Percentiles rank a stretch among this genome's conserved stretches.
Conservation (phyloP, 2,329 filamentous ascomycete species). For the Monosporascus sp. region DNA sequence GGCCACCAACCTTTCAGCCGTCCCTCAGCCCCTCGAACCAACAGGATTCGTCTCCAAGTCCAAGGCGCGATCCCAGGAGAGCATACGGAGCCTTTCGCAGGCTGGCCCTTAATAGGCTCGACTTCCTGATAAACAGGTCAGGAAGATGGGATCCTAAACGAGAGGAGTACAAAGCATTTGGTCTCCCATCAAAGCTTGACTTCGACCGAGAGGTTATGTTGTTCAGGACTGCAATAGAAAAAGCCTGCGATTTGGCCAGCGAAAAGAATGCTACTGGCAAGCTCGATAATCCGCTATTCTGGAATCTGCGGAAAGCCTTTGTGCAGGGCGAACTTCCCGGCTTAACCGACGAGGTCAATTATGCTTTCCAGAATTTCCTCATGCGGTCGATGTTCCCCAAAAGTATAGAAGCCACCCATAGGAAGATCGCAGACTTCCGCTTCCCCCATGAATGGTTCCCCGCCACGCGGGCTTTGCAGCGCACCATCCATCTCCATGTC, state of each 20-base stretch:
- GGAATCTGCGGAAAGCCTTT: constrained; percentile 56
- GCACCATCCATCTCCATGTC: constrained; percentile 87
- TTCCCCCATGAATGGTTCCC: constrained; percentile 92
- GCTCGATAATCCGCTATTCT: constrained; percentile 50
- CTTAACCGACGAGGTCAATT: constrained; percentile 56
- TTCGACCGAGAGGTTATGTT: constrained; percentile 39
- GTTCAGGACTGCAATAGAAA: constrained; percentile 41
- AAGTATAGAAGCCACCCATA: constrained; percentile 54
- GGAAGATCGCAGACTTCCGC: constrained; percentile 72
- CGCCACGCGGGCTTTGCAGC: constrained; percentile 70
- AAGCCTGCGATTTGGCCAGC: constrained; percentile 40
- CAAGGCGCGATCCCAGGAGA: constrained; percentile 2
- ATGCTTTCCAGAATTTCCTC: constrained; percentile 64
- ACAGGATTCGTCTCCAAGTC: too few relatives aligned
- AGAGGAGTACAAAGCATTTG: constrained; percentile 28
- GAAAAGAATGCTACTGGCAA: constrained; percentile 31
- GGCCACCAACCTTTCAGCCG: too few relatives aligned
- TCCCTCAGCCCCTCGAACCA: too few relatives aligned
- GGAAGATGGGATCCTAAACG: constrained; percentile 19
- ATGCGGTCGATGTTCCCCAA: constrained; percentile 53
- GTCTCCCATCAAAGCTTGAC: constrained; percentile 33
- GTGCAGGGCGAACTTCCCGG: constrained; percentile 45
- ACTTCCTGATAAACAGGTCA: constrained; percentile 27
- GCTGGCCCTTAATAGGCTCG: constrained; percentile 27
- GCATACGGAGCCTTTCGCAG: constrained; percentile 21